Evolutionary conservation across 352 stramenopile genomes (phyloP).

Genomic region (Pythium pyrilobum): DNA sequence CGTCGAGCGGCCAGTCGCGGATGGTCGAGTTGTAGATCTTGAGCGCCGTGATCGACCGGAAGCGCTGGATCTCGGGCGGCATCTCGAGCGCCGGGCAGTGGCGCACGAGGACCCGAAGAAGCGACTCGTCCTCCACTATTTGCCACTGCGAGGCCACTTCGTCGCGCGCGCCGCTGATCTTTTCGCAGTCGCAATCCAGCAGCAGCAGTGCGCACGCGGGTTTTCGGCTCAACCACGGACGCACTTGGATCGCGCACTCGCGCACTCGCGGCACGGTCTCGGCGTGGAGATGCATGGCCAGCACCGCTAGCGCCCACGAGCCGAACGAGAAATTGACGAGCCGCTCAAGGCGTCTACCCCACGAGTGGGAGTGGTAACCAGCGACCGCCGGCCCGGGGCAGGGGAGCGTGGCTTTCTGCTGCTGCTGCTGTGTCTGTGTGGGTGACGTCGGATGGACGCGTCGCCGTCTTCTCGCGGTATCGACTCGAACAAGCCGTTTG

Average conservation of each 20-base stretch:
- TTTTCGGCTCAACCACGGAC: constrained; percentile 3
- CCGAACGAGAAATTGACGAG: not conserved
- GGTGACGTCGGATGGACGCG: no score
- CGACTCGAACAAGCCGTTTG: constrained; percentile 1
- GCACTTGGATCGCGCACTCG: constrained; percentile 8
- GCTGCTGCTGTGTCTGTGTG: no score
- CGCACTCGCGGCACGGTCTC: not conserved
- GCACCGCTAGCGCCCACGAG: not conserved
- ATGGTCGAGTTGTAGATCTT: constrained; percentile 22
- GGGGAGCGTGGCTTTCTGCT: not conserved
- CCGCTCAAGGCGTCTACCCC: not conserved
- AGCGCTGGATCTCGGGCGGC: not conserved
- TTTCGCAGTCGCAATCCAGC: not conserved
- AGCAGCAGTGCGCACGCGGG: constrained; percentile 7
- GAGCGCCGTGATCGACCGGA: constrained; percentile 3
- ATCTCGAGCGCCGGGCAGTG: constrained; percentile 3
- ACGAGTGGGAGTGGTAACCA: not conserved
- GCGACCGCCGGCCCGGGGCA: no score
- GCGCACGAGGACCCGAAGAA: not conserved
- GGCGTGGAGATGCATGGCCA: constrained; percentile 4
- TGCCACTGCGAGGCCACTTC: not conserved
- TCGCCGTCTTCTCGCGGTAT: not conserved
- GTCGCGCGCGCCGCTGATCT: not conserved
- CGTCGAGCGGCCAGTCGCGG: constrained; percentile 1
- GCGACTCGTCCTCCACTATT: not conserved